These are phyloP conservation scores for Leccinum solheimii DNA, from an alignment of 1,284 basidiomycete species.

Conservation along the genomic window DNA sequence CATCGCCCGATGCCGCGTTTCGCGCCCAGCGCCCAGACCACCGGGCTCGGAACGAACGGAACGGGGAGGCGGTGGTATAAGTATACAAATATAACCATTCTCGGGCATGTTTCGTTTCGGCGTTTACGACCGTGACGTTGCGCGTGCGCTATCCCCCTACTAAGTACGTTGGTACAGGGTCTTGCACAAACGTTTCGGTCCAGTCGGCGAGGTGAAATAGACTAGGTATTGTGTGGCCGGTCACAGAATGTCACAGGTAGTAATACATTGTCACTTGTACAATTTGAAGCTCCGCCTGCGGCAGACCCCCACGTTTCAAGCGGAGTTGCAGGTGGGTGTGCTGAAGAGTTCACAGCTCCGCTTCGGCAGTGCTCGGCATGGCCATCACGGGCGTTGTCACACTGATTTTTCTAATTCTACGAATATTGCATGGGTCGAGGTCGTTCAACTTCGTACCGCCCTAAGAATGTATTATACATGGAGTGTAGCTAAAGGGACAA, in stretches of 20 bases:
- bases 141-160: slow-evolving; percentile 27
- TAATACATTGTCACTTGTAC: too few relatives aligned
- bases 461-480: neutral
- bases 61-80: neutral
- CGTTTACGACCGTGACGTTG: slow-evolving; percentile 5
- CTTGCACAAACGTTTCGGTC: too few relatives aligned
- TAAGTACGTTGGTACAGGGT: too few relatives aligned
- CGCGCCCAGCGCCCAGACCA: neutral
- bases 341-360: neutral
- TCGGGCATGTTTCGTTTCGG: slow-evolving; percentile 11
- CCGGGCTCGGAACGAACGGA: neutral
- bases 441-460: neutral
- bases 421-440: neutral
- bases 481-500: neutral
- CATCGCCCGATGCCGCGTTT: neutral
- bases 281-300: too few relatives aligned
- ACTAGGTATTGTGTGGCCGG: too few relatives aligned
- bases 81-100: slow-evolving; percentile 1
- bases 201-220: too few relatives aligned
- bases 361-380: too few relatives aligned
- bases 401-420: neutral
- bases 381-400: neutral
- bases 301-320: too few relatives aligned
- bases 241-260: too few relatives aligned
- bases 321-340: too few relatives aligned